These are phyloP conservation scores for Rhododendron mucronatum DNA, from an alignment of 148 eudicot species.

Conservation along the genomic window DNA sequence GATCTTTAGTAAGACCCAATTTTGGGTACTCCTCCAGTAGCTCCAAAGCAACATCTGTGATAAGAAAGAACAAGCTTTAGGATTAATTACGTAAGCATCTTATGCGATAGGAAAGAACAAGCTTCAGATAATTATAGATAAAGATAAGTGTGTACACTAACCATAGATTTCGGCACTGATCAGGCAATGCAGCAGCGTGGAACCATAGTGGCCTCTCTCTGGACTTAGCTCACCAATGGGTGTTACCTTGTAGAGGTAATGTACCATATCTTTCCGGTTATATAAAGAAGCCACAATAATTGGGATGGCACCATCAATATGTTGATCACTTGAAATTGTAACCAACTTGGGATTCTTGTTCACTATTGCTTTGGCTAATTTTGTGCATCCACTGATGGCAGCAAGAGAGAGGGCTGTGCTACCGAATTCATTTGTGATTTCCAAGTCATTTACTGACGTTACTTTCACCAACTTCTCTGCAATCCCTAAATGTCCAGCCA, in stretches of 20 bases:
- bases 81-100: background rate
- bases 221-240: background rate
- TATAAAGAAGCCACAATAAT: background rate
- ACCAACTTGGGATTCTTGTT: background rate
- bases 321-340: background rate
- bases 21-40: background rate
- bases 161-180: background rate
- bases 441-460: background rate
- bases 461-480: background rate
- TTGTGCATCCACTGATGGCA: background rate
- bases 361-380: background rate
- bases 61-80: background rate
- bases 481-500: conserved; percentile 1
- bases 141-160: background rate
- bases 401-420: conserved; percentile 7
- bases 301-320: background rate
- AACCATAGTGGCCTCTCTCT: background rate
- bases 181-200: background rate
- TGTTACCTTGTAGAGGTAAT: background rate
- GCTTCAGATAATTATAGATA: background rate
- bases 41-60: background rate
- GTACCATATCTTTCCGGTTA: background rate
- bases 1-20: background rate
- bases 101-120: background rate
- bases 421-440: background rate